phyloP scores from a whole-genome alignment of 2,329 filamentous ascomycete species.

The Alternaria brassicae region DNA sequence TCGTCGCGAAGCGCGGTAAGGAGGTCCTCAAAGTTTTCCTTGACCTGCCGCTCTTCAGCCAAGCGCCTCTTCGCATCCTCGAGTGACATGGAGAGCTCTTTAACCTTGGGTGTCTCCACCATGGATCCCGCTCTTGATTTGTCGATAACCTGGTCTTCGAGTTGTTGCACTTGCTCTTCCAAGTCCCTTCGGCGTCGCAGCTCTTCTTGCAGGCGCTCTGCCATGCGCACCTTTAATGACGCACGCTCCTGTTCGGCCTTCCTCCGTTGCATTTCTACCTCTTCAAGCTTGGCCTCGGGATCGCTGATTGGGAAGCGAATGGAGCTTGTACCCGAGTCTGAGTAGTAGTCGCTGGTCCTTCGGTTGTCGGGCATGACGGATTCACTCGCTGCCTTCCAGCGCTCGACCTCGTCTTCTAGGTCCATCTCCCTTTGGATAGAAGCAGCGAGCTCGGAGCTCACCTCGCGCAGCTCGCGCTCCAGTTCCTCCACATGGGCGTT shows the following conservation, averaged over 20 bases:
- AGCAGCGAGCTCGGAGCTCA: conserved; percentile 88
- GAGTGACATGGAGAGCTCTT: conserved; percentile 79
- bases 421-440: conserved; percentile 97
- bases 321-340: conserved; percentile 90
- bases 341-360: conserved; percentile 96
- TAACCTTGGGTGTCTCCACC: conserved; percentile 62
- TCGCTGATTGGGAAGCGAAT: conserved; percentile 74
- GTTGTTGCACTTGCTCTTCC: conserved; percentile 81
- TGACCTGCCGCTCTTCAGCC: conserved; percentile 82
- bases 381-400: conserved; percentile 78
- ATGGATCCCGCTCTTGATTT: conserved; percentile 35
- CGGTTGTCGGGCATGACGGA: conserved; percentile 67
- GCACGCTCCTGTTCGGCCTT: conserved; percentile 91
- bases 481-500: conserved; percentile 78
- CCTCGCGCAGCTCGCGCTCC: conserved; percentile 91
- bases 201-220: conserved; percentile 87
- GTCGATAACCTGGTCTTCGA: conserved; percentile 74
- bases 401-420: conserved; percentile 90
- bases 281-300: conserved; percentile 64
- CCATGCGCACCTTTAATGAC: conserved; percentile 82
- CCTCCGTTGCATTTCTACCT: conserved; percentile 82
- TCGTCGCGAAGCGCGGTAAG: conserved; percentile 83
- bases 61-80: conserved; percentile 85
- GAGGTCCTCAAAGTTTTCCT: conserved; percentile 93
- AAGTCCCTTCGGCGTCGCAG: conserved; percentile 75